Evolutionary conservation across 495 filamentous ascomycete species (phyloP), one percentile per base, ranked within the genome.

Genomic region (Chaetomidium leptoderma): DNA sequence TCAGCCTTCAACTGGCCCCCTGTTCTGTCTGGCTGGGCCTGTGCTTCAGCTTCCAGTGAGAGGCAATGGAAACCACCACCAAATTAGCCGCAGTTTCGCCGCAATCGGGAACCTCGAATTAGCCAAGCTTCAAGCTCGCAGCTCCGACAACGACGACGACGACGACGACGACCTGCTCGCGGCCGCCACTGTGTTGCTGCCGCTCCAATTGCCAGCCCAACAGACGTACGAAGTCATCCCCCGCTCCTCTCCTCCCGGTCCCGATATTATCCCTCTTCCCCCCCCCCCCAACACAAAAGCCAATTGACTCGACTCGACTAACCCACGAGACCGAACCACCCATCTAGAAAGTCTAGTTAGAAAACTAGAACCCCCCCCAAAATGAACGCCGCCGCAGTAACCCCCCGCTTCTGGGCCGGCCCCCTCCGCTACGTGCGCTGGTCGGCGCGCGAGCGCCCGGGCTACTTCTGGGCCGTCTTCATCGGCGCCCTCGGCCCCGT

Each of bases 381-480:
- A 63, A 90, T 90, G 86, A 78, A 80, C 53, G 72, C 71, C 67
- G 30, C 62, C 53, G 72, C 71, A 66, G 30, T 61, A 44, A 66
- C 70, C 19, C 91, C 92, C 59, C 80, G 79, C 63, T 96, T 98
- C 86, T 97, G 85, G 82, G 78, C 81, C 37, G 75, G 79, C 45
- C 93, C 93, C 47, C 63, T 95, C 64, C 83, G 83, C 51, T 97
- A 95, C 83, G 66, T 88, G 46, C 87, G 86, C 72, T 98, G 91
- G 87, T 83, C 91, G 9, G 82, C 89, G 4, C 86, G 89, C 72
- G 84, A 91, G 70, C 86, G 86, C 68, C 93, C 95, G 27, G 91
- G 91, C 37, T 84, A 88, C 72, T 95, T 96, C 82, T 97, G 81
- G 76, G 87, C 89, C 57, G 74, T 87, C 55, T 59, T 88, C 55